Percentiles rank a stretch among this genome's conserved stretches.
Conservation (phyloP, 2,329 filamentous ascomycete species). For the Neofusicoccum kwambonambiense region DNA sequence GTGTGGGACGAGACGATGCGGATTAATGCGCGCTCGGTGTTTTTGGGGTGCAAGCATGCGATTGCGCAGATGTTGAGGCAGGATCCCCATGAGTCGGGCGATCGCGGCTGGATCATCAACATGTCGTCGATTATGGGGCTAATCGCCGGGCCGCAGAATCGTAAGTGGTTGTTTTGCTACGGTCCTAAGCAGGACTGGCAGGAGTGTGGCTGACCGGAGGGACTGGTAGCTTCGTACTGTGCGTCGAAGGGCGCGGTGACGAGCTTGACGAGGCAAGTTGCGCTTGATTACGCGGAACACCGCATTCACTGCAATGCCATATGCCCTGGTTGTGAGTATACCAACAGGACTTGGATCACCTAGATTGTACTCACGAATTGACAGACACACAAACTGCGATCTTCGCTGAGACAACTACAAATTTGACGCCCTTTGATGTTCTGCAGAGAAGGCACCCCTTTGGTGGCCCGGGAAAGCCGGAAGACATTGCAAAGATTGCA, state of each 20-base stretch:
- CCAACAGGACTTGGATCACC: not conserved
- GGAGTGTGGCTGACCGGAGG: not conserved
- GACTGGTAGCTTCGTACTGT: slow-evolving; percentile 37
- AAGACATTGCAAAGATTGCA: slow-evolving; percentile 39
- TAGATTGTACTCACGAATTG: not conserved
- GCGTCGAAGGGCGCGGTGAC: slow-evolving; percentile 52
- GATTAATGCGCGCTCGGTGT: slow-evolving; percentile 33
- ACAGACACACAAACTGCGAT: not conserved
- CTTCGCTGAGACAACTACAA: not conserved
- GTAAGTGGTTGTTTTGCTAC: not conserved
- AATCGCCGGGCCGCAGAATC: slow-evolving; percentile 24
- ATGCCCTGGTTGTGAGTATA: slow-evolving; percentile 50
- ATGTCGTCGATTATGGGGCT: slow-evolving; percentile 46
- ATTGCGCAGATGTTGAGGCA: slow-evolving; percentile 34
- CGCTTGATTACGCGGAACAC: slow-evolving; percentile 50
- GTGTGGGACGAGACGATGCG: slow-evolving; percentile 31
- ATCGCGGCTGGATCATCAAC: slow-evolving; percentile 56
- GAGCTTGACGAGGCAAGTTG: slow-evolving; percentile 46
- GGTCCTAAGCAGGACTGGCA: not conserved
- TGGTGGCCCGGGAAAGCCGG: slow-evolving; percentile 28
- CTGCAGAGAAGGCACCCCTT: slow-evolving; percentile 30
- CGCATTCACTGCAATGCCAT: slow-evolving; percentile 55
- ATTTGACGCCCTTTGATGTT: not conserved
- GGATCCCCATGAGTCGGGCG: slow-evolving; percentile 23
- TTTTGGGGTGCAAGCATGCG: slow-evolving; percentile 36